A percentile compares a stretch with the other conserved stretches of the same genome.
phyloP scores from a whole-genome alignment of 148 eudicot species.

The Arbutus unedo region DNA sequence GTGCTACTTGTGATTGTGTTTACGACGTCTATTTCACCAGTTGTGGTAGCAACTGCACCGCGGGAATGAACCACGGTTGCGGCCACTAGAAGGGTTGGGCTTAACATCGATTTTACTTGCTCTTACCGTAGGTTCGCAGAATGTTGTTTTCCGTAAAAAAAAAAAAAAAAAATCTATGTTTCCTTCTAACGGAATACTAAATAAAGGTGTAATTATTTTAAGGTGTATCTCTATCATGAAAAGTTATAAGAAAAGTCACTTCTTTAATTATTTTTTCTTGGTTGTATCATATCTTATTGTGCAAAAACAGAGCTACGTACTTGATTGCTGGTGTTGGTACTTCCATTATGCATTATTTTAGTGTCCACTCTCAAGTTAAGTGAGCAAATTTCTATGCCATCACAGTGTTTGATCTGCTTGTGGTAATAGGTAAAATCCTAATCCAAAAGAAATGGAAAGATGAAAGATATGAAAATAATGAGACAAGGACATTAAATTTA shows the following conservation, averaged over 20 bases:
- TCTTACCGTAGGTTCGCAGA: background rate
- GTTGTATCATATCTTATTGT: background rate
- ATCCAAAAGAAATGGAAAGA: too few relatives aligned
- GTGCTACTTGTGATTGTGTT: background rate
- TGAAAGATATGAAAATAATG: too few relatives aligned
- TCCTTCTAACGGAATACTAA: background rate
- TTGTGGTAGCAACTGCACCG: background rate
- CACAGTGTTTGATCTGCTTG: too few relatives aligned
- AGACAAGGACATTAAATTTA: too few relatives aligned
- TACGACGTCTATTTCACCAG: background rate
- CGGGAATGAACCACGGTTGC: background rate
- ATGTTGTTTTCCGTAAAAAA: background rate
- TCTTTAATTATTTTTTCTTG: background rate
- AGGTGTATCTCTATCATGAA: background rate
- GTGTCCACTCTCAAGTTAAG: background rate
- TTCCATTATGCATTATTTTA: background rate
- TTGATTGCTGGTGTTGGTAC: background rate
- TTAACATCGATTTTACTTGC: background rate
- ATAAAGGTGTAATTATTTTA: background rate
- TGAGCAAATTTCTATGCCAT: too few relatives aligned
- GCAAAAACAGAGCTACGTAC: background rate
- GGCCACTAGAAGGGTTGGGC: background rate
- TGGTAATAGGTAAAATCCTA: too few relatives aligned
- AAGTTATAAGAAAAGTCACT: too few relatives aligned
- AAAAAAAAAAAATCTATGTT: too few relatives aligned